Percentiles rank a stretch among this genome's conserved stretches.
These are phyloP conservation scores for Acacia concinna DNA, from an alignment of 331 rosid species.

Conservation along the genomic window DNA sequence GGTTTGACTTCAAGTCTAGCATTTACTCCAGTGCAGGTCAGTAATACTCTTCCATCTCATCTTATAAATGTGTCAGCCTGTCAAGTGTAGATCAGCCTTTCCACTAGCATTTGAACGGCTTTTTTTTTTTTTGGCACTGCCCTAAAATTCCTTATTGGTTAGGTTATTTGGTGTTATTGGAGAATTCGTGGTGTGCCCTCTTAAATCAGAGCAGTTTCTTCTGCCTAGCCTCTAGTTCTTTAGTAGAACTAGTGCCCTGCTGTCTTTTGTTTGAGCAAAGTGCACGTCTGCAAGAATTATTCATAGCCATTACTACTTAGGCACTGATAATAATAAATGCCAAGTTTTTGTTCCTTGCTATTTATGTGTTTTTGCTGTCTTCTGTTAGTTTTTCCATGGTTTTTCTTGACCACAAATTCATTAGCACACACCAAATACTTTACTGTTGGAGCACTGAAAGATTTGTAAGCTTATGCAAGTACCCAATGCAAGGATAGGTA, in stretches of 20 bases:
- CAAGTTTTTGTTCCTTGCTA: no score
- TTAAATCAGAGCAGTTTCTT: background rate
- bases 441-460: background rate
- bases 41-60: background rate
- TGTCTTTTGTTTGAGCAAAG: background rate
- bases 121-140: background rate
- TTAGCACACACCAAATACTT: no score
- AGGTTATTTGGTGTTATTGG: background rate
- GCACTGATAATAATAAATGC: no score
- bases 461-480: background rate
- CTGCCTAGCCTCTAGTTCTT: background rate
- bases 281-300: background rate
- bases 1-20: conserved; percentile 92
- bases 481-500: background rate
- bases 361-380: no score
- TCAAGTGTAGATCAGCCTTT: background rate
- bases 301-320: background rate
- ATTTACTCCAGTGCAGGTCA: conserved; percentile 93
- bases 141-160: background rate
- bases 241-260: background rate
- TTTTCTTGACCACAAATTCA: no score
- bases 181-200: background rate
- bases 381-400: no score
- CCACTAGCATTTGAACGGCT: background rate
- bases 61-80: background rate